Conservation (phyloP, 2,329 filamentous ascomycete species). For the Fusarium sp. region DNA sequence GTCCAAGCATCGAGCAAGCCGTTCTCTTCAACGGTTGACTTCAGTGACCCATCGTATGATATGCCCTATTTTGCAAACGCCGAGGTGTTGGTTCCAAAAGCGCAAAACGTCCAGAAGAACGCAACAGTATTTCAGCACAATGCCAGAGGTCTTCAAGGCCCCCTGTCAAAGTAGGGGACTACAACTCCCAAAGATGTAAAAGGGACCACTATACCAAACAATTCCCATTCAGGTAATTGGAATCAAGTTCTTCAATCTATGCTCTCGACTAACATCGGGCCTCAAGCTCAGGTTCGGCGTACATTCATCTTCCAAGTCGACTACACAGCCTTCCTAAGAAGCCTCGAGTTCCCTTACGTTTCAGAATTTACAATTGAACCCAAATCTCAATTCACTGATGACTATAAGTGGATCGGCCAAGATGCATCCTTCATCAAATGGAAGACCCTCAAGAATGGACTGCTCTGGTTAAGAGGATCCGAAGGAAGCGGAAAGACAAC, state of each 20-base stretch:
- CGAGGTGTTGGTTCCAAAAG: neutral
- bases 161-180: neutral
- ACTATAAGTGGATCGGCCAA: neutral
- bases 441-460: neutral
- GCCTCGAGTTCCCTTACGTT: neutral
- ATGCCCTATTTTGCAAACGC: neutral
- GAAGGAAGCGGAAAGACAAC: conserved; percentile 15
- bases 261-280: neutral
- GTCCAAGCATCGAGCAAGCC: neutral
- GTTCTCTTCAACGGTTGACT: conserved; percentile 11
- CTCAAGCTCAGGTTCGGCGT: neutral
- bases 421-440: neutral
- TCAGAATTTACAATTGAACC: neutral
- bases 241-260: accelerated
- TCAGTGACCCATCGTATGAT: conserved; percentile 9
- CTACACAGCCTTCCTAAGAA: neutral
- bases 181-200: neutral
- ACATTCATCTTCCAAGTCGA: neutral
- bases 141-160: neutral
- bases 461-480: conserved; percentile 1
- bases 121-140: neutral
- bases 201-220: neutral
- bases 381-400: accelerated
- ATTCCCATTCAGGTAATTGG: neutral
- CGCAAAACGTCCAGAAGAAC: neutral